Conservation (phyloP, 805 yeast species). For the Debaryomyces hansenii region DNA sequence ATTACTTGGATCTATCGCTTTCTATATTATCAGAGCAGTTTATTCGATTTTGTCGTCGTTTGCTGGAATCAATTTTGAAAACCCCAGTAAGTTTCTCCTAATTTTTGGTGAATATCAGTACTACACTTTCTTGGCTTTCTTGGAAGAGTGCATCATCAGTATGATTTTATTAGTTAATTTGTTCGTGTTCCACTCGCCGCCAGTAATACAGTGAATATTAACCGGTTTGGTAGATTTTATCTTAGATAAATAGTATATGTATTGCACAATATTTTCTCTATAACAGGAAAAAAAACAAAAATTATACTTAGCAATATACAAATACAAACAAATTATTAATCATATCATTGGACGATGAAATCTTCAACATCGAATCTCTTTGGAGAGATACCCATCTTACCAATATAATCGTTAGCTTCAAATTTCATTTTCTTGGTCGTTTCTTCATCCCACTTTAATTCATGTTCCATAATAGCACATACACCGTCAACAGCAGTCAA, state of each 20-base stretch:
- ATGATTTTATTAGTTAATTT: not conserved
- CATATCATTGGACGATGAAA: constrained; percentile 19
- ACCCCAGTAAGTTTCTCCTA: constrained; percentile 12
- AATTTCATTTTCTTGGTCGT: constrained; percentile 54
- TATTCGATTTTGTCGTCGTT: constrained; percentile 15
- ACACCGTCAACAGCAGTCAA: constrained; percentile 78
- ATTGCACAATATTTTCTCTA: not conserved
- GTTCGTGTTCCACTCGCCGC: not conserved
- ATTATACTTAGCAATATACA: constrained; percentile 16
- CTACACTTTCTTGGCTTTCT: constrained; percentile 17
- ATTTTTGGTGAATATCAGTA: constrained; percentile 12
- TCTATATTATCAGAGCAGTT: constrained; percentile 11
- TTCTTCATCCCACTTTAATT: constrained; percentile 68
- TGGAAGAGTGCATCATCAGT: constrained; percentile 1
- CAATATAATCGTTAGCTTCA: constrained; percentile 57
- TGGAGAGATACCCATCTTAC: constrained; percentile 54
- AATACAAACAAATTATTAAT: constrained; percentile 14
- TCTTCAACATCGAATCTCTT: constrained; percentile 25
- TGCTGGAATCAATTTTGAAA: constrained; percentile 5
- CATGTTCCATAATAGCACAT: constrained; percentile 79
- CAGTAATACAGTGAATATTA: not conserved
- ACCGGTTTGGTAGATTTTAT: not conserved
- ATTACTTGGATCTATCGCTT: constrained; percentile 5
- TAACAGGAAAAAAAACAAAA: constrained; percentile 2
- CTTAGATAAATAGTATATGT: not conserved